Percentiles rank a stretch among this genome's conserved stretches.
Conservation (phyloP, 768 basidiomycete species). For the Artomyces pyxidatus region DNA sequence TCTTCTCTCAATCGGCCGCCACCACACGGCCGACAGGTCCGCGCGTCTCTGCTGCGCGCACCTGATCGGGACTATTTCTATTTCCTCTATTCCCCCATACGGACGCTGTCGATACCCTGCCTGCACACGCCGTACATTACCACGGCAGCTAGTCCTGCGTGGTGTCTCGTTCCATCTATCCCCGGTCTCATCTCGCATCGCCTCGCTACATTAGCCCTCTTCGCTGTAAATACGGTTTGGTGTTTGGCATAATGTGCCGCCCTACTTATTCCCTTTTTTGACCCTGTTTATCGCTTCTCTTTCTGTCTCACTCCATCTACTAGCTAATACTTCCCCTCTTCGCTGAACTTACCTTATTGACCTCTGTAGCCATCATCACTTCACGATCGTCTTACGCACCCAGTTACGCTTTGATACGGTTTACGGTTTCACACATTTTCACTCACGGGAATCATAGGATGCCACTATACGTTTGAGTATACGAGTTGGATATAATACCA, state of each 20-base stretch:
- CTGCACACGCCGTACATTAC: slow-evolving; percentile 15
- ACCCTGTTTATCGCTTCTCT: neutral
- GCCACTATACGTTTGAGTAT: slow-evolving; percentile 5
- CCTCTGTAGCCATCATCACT: slow-evolving; percentile 14
- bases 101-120: slow-evolving; percentile 16
- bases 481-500: slow-evolving; percentile 10
- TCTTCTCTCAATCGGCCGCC: slow-evolving; percentile 10
- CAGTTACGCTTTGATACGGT: slow-evolving; percentile 12
- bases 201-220: slow-evolving; percentile 14
- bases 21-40: slow-evolving; percentile 13
- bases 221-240: slow-evolving; percentile 14
- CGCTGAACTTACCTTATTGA: slow-evolving; percentile 6
- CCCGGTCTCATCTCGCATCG: slow-evolving; percentile 1
- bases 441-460: slow-evolving; percentile 11
- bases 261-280: slow-evolving; percentile 17
- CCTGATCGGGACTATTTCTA: slow-evolving; percentile 10
- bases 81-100: slow-evolving; percentile 2
- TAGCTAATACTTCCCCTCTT: slow-evolving; percentile 11
- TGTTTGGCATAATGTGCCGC: slow-evolving; percentile 6
- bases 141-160: slow-evolving; percentile 13
- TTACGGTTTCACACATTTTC: slow-evolving; percentile 3
- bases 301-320: neutral
- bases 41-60: slow-evolving; percentile 8
- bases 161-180: neutral
- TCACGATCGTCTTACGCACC: slow-evolving; percentile 13